phyloP scores from a whole-genome alignment of 768 basidiomycete species.

The Tylopilus sp. region DNA sequence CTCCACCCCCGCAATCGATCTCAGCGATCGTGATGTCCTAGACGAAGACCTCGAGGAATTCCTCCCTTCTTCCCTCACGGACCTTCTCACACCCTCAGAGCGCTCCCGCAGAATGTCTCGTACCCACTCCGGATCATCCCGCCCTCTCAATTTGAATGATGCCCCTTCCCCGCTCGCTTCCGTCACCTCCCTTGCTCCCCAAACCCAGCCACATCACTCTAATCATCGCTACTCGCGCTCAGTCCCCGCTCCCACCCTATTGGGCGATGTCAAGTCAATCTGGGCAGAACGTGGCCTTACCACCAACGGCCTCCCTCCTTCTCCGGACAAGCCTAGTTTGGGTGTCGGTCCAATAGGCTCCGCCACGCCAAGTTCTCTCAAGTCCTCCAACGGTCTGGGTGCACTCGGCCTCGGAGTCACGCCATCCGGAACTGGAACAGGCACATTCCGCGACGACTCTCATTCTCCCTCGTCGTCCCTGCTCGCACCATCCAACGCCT shows the following conservation, averaged over 20 bases:
- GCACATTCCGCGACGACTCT: constrained; percentile 33
- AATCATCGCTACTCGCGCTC: constrained; percentile 77
- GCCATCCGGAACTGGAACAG: constrained; percentile 15
- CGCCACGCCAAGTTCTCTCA: constrained; percentile 53
- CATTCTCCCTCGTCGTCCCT: constrained; percentile 31
- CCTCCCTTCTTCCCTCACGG: constrained; percentile 82
- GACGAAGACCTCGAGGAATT: constrained; percentile 87
- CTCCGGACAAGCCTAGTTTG: constrained; percentile 33
- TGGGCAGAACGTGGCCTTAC: constrained; percentile 62
- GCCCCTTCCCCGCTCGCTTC: constrained; percentile 15
- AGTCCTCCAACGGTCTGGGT: constrained; percentile 41
- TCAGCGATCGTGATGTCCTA: constrained; percentile 40
- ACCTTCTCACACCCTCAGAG: constrained; percentile 87
- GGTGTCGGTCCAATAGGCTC: constrained; percentile 24
- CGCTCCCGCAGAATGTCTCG: constrained; percentile 77
- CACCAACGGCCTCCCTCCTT: constrained; percentile 32
- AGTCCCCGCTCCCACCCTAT: constrained; percentile 71
- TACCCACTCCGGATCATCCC: constrained; percentile 48
- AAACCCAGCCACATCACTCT: constrained; percentile 21
- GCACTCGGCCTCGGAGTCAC: constrained; percentile 15
- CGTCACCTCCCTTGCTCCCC: constrained; percentile 12
- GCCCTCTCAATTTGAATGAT: constrained; percentile 21
- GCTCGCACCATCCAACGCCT: constrained; percentile 71
- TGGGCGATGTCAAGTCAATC: constrained; percentile 75
- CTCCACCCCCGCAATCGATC: constrained; percentile 12